Evolutionary conservation across 805 yeast species (phyloP).

Genomic region (Ogataea nitratoaversa): DNA sequence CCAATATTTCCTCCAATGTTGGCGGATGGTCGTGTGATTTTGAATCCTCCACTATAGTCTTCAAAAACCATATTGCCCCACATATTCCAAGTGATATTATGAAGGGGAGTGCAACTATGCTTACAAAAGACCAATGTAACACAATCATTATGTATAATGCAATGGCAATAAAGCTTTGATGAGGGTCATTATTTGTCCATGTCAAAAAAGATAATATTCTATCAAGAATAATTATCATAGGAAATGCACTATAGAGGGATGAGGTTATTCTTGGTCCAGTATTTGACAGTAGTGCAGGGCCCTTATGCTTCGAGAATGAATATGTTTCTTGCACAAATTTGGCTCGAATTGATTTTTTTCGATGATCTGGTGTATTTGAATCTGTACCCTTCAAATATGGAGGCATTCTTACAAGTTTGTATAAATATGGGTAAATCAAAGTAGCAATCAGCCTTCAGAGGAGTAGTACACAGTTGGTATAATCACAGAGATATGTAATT

Average conservation of each 20-base stretch:
- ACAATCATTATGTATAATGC: conserved; percentile 36
- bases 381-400: no score
- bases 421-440: no score
- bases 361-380: neutral
- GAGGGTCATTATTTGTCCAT: conserved; percentile 52
- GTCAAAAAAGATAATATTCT: conserved; percentile 41
- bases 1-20: conserved; percentile 49
- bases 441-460: no score
- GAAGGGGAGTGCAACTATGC: conserved; percentile 37
- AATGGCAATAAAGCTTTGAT: conserved; percentile 40
- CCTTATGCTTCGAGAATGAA: conserved; percentile 16
- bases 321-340: conserved; percentile 17
- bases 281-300: conserved; percentile 17
- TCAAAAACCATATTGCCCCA: conserved; percentile 41
- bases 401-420: no score
- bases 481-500: no score
- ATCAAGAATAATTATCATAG: conserved; percentile 43
- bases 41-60: conserved; percentile 36
- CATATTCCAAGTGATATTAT: conserved; percentile 34
- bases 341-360: conserved; percentile 11
- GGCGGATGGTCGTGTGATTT: conserved; percentile 34
- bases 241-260: conserved; percentile 44
- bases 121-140: conserved; percentile 39
- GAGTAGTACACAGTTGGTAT: no score
- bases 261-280: conserved; percentile 42